Evolutionary conservation across 192 early-diverging fungal species (phyloP).

Genomic region (Gigaspora rosea): DNA sequence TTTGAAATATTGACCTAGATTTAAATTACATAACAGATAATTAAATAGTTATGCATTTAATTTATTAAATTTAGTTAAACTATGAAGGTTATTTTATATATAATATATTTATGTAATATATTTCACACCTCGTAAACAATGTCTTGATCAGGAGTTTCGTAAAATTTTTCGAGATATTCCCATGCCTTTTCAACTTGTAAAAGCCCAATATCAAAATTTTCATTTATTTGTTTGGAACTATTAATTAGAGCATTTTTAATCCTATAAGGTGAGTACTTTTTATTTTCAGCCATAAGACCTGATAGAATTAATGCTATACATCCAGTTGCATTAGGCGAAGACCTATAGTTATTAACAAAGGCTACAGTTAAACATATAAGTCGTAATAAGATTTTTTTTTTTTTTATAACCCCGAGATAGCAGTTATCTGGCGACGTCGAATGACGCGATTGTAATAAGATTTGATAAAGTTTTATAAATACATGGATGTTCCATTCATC

Average conservation of each 20-base stretch:
- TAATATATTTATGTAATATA: conserved; percentile 1
- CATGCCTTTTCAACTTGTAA: conserved; percentile 89
- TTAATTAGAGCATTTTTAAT: conserved; percentile 76
- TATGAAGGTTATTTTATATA: conserved; percentile 22
- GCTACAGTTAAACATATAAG: not conserved
- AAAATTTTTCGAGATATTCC: conserved; percentile 70
- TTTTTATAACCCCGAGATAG: no score
- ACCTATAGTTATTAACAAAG: conserved; percentile 20
- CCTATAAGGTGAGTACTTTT: conserved; percentile 80
- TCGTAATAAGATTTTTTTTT: no score
- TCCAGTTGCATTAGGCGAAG: conserved; percentile 87
- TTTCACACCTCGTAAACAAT: conserved; percentile 60
- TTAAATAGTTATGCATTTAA: not conserved
- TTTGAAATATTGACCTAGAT: conserved; percentile 38
- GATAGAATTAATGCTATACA: conserved; percentile 84
- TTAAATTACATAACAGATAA: not conserved
- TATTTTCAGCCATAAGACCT: conserved; percentile 72
- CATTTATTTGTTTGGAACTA: conserved; percentile 76
- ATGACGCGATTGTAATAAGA: no score
- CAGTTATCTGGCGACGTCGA: no score
- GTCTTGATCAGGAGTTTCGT: conserved; percentile 61
- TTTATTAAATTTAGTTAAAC: not conserved
- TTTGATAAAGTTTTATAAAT: not conserved
- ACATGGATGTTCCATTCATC: conserved; percentile 97
- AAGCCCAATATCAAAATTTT: conserved; percentile 75